phyloP scores from a whole-genome alignment of 108 stramenopile species.

The Nannochloropsis salina region DNA sequence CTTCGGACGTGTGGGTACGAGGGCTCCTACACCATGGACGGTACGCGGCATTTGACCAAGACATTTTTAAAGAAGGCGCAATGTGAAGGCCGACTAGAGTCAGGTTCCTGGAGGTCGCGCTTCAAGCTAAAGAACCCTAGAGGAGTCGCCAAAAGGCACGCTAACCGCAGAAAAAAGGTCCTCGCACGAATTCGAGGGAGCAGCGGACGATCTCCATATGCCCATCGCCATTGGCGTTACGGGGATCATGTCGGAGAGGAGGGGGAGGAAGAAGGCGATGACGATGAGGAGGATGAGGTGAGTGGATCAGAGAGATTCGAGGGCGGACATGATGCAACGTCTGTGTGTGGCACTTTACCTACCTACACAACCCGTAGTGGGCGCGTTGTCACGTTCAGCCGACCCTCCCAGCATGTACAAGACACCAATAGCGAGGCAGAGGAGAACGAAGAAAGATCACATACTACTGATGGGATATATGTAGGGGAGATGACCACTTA shows the following conservation, averaged over 20 bases:
- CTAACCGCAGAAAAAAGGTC: not conserved
- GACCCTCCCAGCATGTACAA: not conserved
- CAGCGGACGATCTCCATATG: not conserved
- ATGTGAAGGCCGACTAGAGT: not conserved
- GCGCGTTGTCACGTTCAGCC: not conserved
- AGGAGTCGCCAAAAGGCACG: not conserved
- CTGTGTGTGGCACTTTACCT: not conserved
- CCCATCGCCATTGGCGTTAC: not conserved
- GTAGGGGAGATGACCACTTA: too few species aligned
- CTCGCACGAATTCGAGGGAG: not conserved
- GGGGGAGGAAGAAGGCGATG: not conserved
- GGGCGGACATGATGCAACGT: not conserved
- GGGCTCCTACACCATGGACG: conserved; percentile 2
- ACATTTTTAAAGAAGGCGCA: conserved; percentile 18
- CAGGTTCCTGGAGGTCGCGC: not conserved
- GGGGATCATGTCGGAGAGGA: not conserved
- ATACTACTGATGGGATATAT: too few species aligned
- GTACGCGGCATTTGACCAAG: conserved; percentile 5
- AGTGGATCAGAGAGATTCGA: not conserved
- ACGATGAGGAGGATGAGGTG: not conserved
- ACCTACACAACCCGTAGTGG: not conserved
- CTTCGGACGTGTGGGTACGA: conserved; percentile 18
- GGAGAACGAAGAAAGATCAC: not conserved
- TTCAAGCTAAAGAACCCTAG: not conserved
- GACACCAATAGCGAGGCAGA: not conserved